Evolutionary conservation across 306 rosid genomes (phyloP).

Genomic region (Fagus sylvatica): DNA sequence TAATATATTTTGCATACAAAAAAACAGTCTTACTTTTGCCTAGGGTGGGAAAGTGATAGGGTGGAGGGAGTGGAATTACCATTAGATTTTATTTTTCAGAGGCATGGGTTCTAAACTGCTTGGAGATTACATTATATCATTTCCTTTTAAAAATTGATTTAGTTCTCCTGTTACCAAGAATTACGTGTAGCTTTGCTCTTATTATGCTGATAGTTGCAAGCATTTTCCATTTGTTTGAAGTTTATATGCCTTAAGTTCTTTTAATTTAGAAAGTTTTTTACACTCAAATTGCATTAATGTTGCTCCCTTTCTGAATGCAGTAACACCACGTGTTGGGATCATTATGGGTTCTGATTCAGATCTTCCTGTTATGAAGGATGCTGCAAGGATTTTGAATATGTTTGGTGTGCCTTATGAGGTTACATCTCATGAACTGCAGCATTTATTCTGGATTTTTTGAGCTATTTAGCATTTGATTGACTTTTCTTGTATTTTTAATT

Average conservation of each 20-base stretch:
- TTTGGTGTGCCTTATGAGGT: constrained; percentile 81
- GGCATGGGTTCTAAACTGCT: neutral
- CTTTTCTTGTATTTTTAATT: neutral
- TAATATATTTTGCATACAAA: neutral
- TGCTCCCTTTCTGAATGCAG: constrained; percentile 40
- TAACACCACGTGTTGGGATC: constrained; percentile 72
- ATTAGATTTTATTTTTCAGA: neutral
- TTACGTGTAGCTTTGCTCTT: neutral
- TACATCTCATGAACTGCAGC: neutral
- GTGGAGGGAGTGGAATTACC: neutral
- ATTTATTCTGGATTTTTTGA: neutral
- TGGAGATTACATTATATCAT: neutral
- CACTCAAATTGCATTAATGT: constrained; percentile 4
- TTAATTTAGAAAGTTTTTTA: neutral
- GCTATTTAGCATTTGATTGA: neutral
- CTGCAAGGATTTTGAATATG: constrained; percentile 69
- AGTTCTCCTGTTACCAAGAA: no score
- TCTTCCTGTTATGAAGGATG: constrained; percentile 86
- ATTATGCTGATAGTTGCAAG: neutral
- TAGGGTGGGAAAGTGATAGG: neutral
- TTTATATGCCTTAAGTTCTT: neutral
- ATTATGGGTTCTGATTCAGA: constrained; percentile 99
- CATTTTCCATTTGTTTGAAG: neutral
- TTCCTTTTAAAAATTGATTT: neutral
- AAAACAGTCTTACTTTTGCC: neutral